Conservation (phyloP, 208 protist genomes). For the Leishmania major region DNA sequence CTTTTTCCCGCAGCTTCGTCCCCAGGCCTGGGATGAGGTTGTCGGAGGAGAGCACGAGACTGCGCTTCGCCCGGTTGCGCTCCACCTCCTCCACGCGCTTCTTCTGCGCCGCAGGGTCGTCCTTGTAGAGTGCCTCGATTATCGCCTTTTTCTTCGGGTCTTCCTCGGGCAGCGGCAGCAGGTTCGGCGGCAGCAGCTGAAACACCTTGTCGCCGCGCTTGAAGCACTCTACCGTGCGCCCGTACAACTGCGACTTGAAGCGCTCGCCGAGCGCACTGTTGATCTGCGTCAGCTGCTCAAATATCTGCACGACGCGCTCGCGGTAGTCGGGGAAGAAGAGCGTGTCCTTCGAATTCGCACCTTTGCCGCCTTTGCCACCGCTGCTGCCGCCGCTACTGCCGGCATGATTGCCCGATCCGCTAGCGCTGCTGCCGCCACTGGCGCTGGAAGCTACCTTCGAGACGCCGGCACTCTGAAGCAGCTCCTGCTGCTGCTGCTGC, state of each 20-base stretch:
- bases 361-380: slow-evolving; percentile 5
- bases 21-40: slow-evolving; percentile 59
- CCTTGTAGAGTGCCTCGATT: slow-evolving; percentile 4
- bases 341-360: slow-evolving; percentile 20
- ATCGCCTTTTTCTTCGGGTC: slow-evolving; percentile 22
- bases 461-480: background rate
- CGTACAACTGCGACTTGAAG: slow-evolving; percentile 82
- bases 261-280: slow-evolving; percentile 77
- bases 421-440: background rate
- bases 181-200: slow-evolving; percentile 69
- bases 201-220: slow-evolving; percentile 72
- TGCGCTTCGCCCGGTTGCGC: slow-evolving; percentile 45
- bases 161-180: slow-evolving; percentile 57
- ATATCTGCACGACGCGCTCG: slow-evolving; percentile 73
- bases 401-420: background rate
- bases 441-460: background rate
- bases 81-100: slow-evolving; percentile 31
- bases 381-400: background rate
- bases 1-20: slow-evolving; percentile 71
- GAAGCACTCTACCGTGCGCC: slow-evolving; percentile 55
- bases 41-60: slow-evolving; percentile 27
- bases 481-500: slow-evolving; percentile 9
- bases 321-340: slow-evolving; percentile 77
- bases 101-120: slow-evolving; percentile 9
- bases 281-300: slow-evolving; percentile 79